These are phyloP conservation scores for Beta corolliflora DNA, from an alignment of 179 eudicot species.

Conservation along the genomic window DNA sequence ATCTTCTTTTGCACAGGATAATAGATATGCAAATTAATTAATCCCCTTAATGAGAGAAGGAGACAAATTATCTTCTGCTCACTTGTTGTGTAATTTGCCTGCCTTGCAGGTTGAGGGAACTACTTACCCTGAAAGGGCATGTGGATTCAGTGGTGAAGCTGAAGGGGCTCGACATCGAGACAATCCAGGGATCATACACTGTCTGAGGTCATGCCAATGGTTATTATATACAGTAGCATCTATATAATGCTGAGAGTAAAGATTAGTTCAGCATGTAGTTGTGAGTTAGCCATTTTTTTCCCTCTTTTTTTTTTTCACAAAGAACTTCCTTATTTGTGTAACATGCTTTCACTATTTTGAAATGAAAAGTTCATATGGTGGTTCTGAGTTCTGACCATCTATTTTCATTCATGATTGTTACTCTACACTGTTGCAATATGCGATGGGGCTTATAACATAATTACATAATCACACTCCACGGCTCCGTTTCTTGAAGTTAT, in stretches of 20 bases:
- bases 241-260: constrained; percentile 35
- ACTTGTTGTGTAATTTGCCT: not conserved
- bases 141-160: constrained; percentile 86
- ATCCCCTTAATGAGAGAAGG: not conserved
- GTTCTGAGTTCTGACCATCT: constrained; percentile 11
- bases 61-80: constrained; percentile 1
- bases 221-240: constrained; percentile 23
- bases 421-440: not conserved
- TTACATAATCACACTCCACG: too few relatives aligned
- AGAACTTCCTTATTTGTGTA: constrained; percentile 25
- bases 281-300: constrained; percentile 25
- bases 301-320: not conserved
- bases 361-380: constrained; percentile 27
- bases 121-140: constrained; percentile 75
- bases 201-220: constrained; percentile 35
- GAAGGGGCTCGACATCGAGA: constrained; percentile 85
- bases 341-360: constrained; percentile 29
- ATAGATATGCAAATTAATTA: not conserved
- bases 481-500: too few relatives aligned
- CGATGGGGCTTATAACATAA: too few relatives aligned
- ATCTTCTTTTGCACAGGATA: not conserved
- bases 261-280: constrained; percentile 37
- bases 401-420: not conserved
- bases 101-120: constrained; percentile 62
- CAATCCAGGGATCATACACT: constrained; percentile 82